Base-by-base conservation (phyloP, 1,284 basidiomycete species). In the Rhizoctonia solani region DNA sequence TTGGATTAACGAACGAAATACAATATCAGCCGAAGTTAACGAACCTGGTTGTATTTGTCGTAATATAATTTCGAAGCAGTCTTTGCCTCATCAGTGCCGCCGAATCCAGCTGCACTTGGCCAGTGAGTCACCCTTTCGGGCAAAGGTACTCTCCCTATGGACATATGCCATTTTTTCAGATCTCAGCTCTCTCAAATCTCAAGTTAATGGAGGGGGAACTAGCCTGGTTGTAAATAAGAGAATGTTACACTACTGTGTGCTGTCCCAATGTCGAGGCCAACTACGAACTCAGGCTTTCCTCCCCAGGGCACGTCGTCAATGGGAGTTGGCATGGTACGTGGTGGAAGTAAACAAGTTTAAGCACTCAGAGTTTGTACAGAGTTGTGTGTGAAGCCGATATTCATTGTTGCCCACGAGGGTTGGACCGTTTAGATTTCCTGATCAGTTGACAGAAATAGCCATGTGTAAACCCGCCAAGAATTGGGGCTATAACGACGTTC, bases 211-310 rank as follows among this genome's bases (percentile, higher is more conserved):
- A n/a, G n/a, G n/a, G n/a, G n/a, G n/a, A n/a, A 39, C 37, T 39
- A 16, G 16, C 37, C 37, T 39, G 37, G 54, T 19, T 56, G 34
- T 27, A 56, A 44, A 27, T 44, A 27, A 2, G 54, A n/a, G 30
- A 41, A 56, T 14, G 54, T 56, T 9, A 42, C 54, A n/a, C 54
- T 56, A n/a, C 54, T 56, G 25, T 56, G 54, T 14, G 54, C 39
- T 13, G 54, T 56, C 23, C 54, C 54, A 27, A 56, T 56, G 16
- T 56, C 54, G 21, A 56, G 32, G 1, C 32, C 54, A 14, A 56
- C 39, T 4, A 56, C 54, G 16, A 56, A 56, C 19, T 44, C 37
- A 2, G 54, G 41, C 4, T 34, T 34, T 5, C 34, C 34, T 4
- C 21, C 8, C 54, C 54, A 56, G n/a, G 54, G 54, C 3, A 39